Conservation (phyloP, 495 filamentous ascomycete genomes). For the Staphylotrichum tortipilum region DNA sequence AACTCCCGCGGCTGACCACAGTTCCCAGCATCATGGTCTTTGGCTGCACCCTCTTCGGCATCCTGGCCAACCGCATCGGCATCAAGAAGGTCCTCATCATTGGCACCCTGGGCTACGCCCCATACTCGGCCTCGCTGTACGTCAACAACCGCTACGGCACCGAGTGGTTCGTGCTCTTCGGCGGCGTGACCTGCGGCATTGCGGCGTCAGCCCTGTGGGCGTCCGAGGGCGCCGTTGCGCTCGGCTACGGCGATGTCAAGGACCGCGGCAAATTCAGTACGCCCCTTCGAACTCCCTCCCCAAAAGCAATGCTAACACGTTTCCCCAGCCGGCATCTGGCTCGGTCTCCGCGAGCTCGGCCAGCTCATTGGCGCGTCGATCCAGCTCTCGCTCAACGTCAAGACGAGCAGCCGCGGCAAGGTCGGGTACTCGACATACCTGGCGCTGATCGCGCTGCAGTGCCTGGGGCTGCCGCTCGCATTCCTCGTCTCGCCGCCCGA, state of each 20-base stretch:
- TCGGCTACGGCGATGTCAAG: slow-evolving; percentile 47
- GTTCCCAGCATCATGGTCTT: slow-evolving; percentile 46
- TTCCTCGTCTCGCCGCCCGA: slow-evolving; percentile 44
- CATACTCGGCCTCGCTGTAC: slow-evolving; percentile 49
- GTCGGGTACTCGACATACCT: slow-evolving; percentile 49
- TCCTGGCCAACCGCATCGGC: slow-evolving; percentile 46
- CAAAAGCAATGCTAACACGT: neutral
- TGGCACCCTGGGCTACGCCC: slow-evolving; percentile 48
- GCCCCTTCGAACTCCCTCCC: no score
- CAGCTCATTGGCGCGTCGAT: slow-evolving; percentile 50
- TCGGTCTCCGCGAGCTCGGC: slow-evolving; percentile 48
- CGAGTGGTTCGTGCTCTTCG: slow-evolving; percentile 50
- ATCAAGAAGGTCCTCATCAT: slow-evolving; percentile 45
- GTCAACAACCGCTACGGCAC: slow-evolving; percentile 50
- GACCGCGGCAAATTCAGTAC: slow-evolving; percentile 41
- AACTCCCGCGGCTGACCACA: neutral
- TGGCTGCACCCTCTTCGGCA: slow-evolving; percentile 43
- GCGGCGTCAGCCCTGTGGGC: slow-evolving; percentile 50
- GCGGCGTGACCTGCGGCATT: slow-evolving; percentile 48
- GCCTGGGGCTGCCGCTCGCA: slow-evolving; percentile 44
- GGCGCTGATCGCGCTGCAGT: slow-evolving; percentile 45
- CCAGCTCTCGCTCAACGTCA: slow-evolving; percentile 45
- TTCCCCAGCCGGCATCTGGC: slow-evolving; percentile 46
- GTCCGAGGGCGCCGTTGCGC: slow-evolving; percentile 48
- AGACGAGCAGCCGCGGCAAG: slow-evolving; percentile 39